A percentile compares a stretch with the other conserved stretches of the same genome.
phyloP scores from a whole-genome alignment of 2,329 filamentous ascomycete species.

The Zasmidium cellare region DNA sequence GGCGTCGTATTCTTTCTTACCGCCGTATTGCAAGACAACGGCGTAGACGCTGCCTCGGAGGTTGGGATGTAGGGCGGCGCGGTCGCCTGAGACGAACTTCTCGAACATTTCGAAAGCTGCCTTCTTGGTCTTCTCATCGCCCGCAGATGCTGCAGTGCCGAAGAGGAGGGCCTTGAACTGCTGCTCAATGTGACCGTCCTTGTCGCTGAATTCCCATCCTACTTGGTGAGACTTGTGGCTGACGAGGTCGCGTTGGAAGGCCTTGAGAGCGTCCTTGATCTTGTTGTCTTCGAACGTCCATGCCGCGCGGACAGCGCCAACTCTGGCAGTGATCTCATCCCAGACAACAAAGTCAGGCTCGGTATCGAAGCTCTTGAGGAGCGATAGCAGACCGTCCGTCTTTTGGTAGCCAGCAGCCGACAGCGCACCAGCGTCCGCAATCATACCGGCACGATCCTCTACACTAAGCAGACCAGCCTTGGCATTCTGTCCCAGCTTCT shows the following conservation, averaged over 20 bases:
- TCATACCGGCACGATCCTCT: constrained; percentile 92
- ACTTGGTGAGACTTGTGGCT: constrained; percentile 79
- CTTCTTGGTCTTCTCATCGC: constrained; percentile 74
- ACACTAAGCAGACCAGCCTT: constrained; percentile 78
- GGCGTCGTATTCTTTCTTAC: constrained; percentile 80
- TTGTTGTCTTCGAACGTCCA: constrained; percentile 85
- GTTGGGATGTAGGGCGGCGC: constrained; percentile 84
- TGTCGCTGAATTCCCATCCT: constrained; percentile 83
- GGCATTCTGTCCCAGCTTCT: constrained; percentile 84
- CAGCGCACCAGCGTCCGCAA: constrained; percentile 80
- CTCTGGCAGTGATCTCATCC: constrained; percentile 82
- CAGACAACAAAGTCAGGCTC: constrained; percentile 92
- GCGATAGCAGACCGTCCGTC: constrained; percentile 82
- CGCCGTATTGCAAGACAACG: constrained; percentile 80
- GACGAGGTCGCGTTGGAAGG: constrained; percentile 77
- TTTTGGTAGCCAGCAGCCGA: constrained; percentile 90
- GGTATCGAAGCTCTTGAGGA: constrained; percentile 77
- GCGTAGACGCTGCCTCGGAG: constrained; percentile 83
- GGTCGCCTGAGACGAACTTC: constrained; percentile 78
- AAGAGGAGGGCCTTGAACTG: constrained; percentile 95
- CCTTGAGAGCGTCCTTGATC: constrained; percentile 72
- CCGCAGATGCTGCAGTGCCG: constrained; percentile 74
- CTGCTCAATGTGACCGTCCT: constrained; percentile 84
- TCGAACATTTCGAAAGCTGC: constrained; percentile 88
- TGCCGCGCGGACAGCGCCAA: constrained; percentile 75